Percentiles rank a stretch among this genome's conserved stretches.
Conservation (phyloP, 2,329 filamentous ascomycete genomes). For the Corynespora cassiicola region DNA sequence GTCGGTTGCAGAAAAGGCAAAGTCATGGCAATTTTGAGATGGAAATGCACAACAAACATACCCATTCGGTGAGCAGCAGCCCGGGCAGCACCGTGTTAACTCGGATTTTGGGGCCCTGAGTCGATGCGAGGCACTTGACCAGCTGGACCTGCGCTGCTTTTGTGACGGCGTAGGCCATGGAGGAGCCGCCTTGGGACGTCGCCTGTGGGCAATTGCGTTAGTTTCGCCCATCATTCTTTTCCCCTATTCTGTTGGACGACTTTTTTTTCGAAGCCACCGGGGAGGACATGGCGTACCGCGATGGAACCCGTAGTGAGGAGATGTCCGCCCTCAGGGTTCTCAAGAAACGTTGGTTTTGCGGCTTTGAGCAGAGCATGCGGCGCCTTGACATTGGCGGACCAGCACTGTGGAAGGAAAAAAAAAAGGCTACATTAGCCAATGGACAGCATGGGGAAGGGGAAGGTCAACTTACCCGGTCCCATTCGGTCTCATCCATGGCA, state of each 20-base stretch:
- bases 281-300: constrained; percentile 54
- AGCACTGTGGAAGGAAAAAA: constrained; percentile 55
- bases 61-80: constrained; percentile 64
- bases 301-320: constrained; percentile 70
- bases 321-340: constrained; percentile 67
- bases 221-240: too few species aligned
- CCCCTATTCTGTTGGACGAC: too few species aligned
- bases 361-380: constrained; percentile 60
- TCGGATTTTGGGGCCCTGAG: constrained; percentile 67
- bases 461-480: constrained; percentile 60
- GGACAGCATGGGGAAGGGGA: constrained; percentile 1
- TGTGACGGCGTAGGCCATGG: constrained; percentile 76
- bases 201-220: constrained; percentile 52
- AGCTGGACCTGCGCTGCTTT: constrained; percentile 77
- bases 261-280: too few species aligned
- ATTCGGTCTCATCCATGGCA: constrained; percentile 65
- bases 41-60: constrained; percentile 12
- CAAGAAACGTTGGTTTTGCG: constrained; percentile 64
- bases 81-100: constrained; percentile 72
- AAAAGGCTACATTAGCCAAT: too few species aligned
- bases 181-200: constrained; percentile 59
- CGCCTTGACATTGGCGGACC: constrained; percentile 65
- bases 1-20: constrained; percentile 39
- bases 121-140: constrained; percentile 69
- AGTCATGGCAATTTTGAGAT: constrained; percentile 45